Conservation (phyloP, 108 stramenopile species). For the Licmophora abbreviata region DNA sequence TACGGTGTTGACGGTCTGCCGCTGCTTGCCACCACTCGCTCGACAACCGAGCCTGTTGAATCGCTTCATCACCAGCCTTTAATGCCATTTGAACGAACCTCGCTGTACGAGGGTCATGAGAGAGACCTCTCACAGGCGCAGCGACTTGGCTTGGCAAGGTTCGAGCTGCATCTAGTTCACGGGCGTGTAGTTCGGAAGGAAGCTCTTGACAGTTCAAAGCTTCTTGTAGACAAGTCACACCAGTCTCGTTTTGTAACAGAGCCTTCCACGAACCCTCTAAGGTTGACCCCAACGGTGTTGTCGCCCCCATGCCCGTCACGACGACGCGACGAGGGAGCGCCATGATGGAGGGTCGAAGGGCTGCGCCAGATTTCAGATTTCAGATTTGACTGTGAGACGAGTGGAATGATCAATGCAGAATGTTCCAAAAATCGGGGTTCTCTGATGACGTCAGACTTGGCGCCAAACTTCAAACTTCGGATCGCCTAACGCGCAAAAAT, state of each 20-base stretch:
- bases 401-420: too few species aligned
- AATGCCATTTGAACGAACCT: slow-evolving; percentile 77
- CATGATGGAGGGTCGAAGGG: too few species aligned
- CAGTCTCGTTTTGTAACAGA: slow-evolving; percentile 25
- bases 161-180: slow-evolving; percentile 40
- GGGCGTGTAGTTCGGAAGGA: slow-evolving; percentile 21
- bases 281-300: slow-evolving; percentile 82
- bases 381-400: too few species aligned
- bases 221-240: slow-evolving; percentile 40
- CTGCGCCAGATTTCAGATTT: too few species aligned
- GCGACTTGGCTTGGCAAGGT: slow-evolving; percentile 71
- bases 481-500: too few species aligned
- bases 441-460: too few species aligned
- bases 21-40: slow-evolving; percentile 19
- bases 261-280: slow-evolving; percentile 59
- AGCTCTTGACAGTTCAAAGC: slow-evolving; percentile 40
- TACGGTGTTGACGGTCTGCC: slow-evolving; percentile 18
- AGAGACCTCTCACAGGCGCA: slow-evolving; percentile 44
- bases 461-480: too few species aligned
- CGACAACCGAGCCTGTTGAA: slow-evolving; percentile 34
- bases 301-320: slow-evolving; percentile 88
- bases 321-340: slow-evolving; percentile 88
- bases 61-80: slow-evolving; percentile 63
- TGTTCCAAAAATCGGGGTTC: too few species aligned
- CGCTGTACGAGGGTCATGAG: slow-evolving; percentile 38